Conservation (phyloP, 768 basidiomycete species). For the Rhizopogon sp. region DNA sequence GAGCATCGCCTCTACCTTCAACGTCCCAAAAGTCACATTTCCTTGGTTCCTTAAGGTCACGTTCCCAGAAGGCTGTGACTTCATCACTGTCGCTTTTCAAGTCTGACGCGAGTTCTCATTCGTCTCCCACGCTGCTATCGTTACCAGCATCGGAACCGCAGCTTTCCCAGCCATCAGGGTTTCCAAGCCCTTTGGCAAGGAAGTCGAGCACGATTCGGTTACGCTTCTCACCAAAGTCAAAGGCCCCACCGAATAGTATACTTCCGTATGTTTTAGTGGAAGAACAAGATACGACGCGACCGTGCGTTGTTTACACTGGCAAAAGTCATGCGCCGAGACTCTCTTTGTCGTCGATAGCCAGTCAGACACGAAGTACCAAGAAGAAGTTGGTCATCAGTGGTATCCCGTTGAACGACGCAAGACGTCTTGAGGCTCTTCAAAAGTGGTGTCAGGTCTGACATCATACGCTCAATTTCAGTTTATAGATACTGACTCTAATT, state of each 20-base stretch:
- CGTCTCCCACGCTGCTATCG: constrained; percentile 34
- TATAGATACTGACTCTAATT: not conserved
- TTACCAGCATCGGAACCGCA: constrained; percentile 35
- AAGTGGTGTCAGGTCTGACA: constrained; percentile 68
- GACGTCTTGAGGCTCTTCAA: constrained; percentile 62
- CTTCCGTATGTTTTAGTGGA: constrained; percentile 18
- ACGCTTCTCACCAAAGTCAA: constrained; percentile 23
- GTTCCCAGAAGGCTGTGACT: constrained; percentile 18
- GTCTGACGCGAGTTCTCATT: constrained; percentile 14
- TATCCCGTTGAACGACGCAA: constrained; percentile 52
- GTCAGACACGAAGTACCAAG: constrained; percentile 37
- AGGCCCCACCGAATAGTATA: constrained; percentile 6
- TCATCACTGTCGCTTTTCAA: constrained; percentile 31
- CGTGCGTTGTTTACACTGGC: constrained; percentile 23
- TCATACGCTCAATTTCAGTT: not conserved
- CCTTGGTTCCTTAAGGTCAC: constrained; percentile 28
- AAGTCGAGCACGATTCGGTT: constrained; percentile 27
- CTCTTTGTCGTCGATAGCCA: constrained; percentile 30
- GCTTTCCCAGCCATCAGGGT: constrained; percentile 31
- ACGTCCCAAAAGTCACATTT: constrained; percentile 28
- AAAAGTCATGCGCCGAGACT: constrained; percentile 20
- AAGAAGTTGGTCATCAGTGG: constrained; percentile 70
- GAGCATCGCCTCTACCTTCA: constrained; percentile 33
- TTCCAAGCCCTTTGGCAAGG: constrained; percentile 23
- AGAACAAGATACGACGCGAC: constrained; percentile 21